Evolutionary conservation across 805 yeast species (phyloP), one percentile per base, ranked within the genome.

Genomic region (Lipomyces spencermartinsiae): DNA sequence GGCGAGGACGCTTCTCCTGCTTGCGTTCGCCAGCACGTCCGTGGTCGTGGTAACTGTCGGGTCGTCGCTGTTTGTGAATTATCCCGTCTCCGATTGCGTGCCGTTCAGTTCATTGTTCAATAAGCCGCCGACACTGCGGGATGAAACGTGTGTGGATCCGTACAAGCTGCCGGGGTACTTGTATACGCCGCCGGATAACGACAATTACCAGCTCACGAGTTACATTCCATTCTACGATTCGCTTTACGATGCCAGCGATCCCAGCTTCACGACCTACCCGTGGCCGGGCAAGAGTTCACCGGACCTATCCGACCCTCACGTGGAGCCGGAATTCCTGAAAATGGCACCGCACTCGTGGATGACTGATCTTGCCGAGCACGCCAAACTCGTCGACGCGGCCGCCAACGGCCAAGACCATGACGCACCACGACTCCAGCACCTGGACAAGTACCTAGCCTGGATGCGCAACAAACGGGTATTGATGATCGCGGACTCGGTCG

Each of bases 401-500:
- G 35, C 14, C 43, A 14, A 12, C n/a, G 4, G 54, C 31, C n/a
- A 25, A 14, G 16, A 7, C 10, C 31, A 43, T 16, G 43, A 58
- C 2, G 14, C 16, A 2, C 16, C 33, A 5, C 29, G 35, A 9
- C 22, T 4, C 1, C 19, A 34, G 49, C n/a, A 3, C 4, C 12
- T 39, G 16, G 49, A 39, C 8, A 35, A 43, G 12, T 39, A 29
- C 6, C 37, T 66, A 60, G 29, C 25, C 43, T 68, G 69, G 69
- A 33, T 68, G n/a, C 19, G 49, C 22, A 22, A 58, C 51, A 54
- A 63, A 1, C 61, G 67, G 46, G 63, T 68, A 29, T 53, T 68
- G 14, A 60, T 66, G 10, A 43, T 68, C 16, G 71, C 66, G 19
- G 71, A 68, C 63, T 65, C 69, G 25, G 59, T 68, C 22, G 71